Evolutionary conservation across 2,329 filamentous ascomycete genomes (phyloP).

Genomic region (Dothideomycetes sp.): DNA sequence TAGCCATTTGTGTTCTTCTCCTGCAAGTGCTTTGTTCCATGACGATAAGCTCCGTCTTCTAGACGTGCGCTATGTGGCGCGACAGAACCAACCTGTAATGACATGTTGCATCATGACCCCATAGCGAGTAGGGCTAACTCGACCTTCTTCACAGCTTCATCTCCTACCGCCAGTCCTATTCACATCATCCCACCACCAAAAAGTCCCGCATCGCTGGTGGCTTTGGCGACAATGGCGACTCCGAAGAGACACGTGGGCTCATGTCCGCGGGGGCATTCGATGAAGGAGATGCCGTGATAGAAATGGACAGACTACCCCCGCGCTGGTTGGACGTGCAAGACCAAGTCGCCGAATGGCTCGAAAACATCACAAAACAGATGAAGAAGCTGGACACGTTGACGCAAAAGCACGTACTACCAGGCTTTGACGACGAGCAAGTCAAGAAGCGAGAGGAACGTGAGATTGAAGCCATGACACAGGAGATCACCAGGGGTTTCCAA

Average conservation of each 20-base stretch:
- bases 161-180: constrained; percentile 97
- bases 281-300: constrained; percentile 88
- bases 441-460: constrained; percentile 79
- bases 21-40: constrained; percentile 4
- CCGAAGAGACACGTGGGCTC: constrained; percentile 65
- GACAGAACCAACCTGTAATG: constrained; percentile 93
- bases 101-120: constrained; percentile 16
- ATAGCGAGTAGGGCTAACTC: constrained; percentile 12
- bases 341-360: constrained; percentile 76
- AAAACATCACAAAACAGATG: constrained; percentile 72
- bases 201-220: constrained; percentile 55
- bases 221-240: constrained; percentile 35
- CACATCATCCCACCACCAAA: constrained; percentile 76
- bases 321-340: constrained; percentile 94
- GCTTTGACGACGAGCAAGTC: constrained; percentile 89
- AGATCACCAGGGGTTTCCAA: constrained; percentile 82
- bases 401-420: constrained; percentile 91
- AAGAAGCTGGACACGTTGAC: constrained; percentile 83
- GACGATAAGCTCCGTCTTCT: background rate
- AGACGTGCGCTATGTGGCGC: constrained; percentile 53
- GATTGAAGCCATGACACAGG: constrained; percentile 83
- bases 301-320: constrained; percentile 94
- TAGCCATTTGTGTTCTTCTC: no score
- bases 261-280: constrained; percentile 66
- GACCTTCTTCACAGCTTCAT: constrained; percentile 60